Evolutionary conservation across 1,284 basidiomycete genomes (phyloP).

Genomic region (Moesziomyces aphidis): DNA sequence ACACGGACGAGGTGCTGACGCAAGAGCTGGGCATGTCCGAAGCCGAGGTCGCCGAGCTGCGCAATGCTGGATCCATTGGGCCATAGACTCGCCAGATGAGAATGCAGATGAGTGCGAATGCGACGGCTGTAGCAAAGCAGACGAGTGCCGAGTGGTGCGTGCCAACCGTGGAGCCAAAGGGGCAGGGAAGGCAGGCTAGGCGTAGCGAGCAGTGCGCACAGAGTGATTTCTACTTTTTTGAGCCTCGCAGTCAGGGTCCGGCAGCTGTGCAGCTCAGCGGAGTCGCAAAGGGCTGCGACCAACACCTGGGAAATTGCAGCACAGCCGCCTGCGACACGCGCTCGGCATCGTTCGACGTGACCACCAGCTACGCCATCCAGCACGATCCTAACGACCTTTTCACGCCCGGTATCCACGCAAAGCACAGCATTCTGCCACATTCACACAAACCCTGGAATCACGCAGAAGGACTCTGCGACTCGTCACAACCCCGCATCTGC

Average conservation of each 20-base stretch:
- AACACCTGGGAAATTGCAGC: constrained; percentile 6
- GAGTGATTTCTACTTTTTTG: neutral
- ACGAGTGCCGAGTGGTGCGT: neutral
- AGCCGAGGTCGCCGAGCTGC: constrained; percentile 73
- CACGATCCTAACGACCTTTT: neutral
- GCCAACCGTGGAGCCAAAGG: neutral
- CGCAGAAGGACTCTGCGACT: neutral
- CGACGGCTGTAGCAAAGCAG: neutral
- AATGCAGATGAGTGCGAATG: neutral
- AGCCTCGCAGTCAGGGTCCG: constrained; percentile 4
- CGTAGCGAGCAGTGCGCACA: no score
- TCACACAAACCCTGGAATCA: neutral
- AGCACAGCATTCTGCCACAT: neutral
- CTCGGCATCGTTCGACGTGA: neutral
- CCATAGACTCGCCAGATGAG: constrained; percentile 12
- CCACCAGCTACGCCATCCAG: neutral
- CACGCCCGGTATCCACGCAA: neutral
- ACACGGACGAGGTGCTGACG: constrained; percentile 68
- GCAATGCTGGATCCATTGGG: constrained; percentile 60
- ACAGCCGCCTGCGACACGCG: neutral
- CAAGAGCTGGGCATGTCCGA: constrained; percentile 78
- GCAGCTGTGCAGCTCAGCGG: constrained; percentile 4
- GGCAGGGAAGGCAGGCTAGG: neutral
- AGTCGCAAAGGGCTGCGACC: constrained; percentile 4
- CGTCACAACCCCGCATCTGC: neutral